phyloP scores from a whole-genome alignment of 352 stramenopile species.

The Globisporangium canariense region DNA sequence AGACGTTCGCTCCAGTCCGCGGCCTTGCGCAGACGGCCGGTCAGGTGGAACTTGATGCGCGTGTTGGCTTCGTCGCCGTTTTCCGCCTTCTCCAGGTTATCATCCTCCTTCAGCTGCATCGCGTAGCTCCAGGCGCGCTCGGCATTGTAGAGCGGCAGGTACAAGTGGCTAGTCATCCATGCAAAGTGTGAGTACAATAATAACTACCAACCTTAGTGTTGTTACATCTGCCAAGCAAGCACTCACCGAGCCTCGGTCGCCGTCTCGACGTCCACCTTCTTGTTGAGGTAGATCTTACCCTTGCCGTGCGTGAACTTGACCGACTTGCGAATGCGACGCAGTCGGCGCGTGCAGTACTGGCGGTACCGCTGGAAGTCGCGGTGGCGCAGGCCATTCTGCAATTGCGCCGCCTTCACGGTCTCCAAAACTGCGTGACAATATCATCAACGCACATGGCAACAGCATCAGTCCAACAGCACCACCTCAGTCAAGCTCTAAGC shows the following conservation, averaged over 20 bases:
- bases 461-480: neutral
- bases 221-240: neutral
- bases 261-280: slow-evolving; percentile 84
- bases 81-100: slow-evolving; percentile 85
- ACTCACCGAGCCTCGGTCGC: slow-evolving; percentile 54
- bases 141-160: slow-evolving; percentile 88
- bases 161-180: slow-evolving; percentile 44
- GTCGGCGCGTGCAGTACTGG: slow-evolving; percentile 86
- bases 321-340: slow-evolving; percentile 86
- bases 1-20: slow-evolving; percentile 86
- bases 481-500: neutral
- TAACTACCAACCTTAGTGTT: neutral
- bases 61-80: slow-evolving; percentile 83
- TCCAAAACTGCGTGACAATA: slow-evolving; percentile 53
- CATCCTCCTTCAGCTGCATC: slow-evolving; percentile 89
- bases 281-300: slow-evolving; percentile 76
- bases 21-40: slow-evolving; percentile 83
- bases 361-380: slow-evolving; percentile 91
- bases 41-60: slow-evolving; percentile 88
- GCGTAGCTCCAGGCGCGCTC: slow-evolving; percentile 90
- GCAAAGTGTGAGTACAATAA: slow-evolving; percentile 1
- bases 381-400: slow-evolving; percentile 88
- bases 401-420: slow-evolving; percentile 86
- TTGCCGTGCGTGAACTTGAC: slow-evolving; percentile 88
- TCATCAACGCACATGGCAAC: neutral